Evolutionary conservation across 1,139 yeast species (phyloP), one percentile per base, ranked within the genome.

Genomic region (Yamadazyma dushanensis): DNA sequence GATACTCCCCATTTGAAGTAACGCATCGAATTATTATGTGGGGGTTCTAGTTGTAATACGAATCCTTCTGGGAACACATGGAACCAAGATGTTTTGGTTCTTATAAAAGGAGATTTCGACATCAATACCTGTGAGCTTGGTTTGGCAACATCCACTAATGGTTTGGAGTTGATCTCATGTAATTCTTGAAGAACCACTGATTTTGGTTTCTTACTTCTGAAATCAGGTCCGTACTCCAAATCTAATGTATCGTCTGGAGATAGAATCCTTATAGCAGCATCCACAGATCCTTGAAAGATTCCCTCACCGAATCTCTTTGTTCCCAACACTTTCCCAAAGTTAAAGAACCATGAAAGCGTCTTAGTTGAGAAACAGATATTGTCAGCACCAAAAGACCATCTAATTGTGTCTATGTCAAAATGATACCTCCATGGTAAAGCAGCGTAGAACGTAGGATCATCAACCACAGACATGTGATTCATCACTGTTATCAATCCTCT

Each of bases 1-100:
- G 96, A 76, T 1, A 89, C 80, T 0, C 98, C 98, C 98, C 98
- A 92, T 55, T 88, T 84, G 70, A 92, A 92, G 58, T 87, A 92
- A 43, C 97, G 70, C 90, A 92, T 85, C 3, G 96, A 86, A 49
- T 86, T 83, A 36, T 74, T 69, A 56, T 77, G 80, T 2, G 97
- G 97, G 28, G 81, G 80, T 44, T 81, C 74, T 20, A 90, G 66
- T 57, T 92, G 98, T 36, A 92, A 74, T 1, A 92, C 97, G 56
- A 83, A 86, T 0, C 96, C 96, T 57, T 92, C 98, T 0, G 98
- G 98, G 59, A 88, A 92, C 4, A 90, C 81, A 57, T 92, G 97
- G 41, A 92, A 78, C 98, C 98, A 92, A 2, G 87, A 78, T 2
- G 92, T 84, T 46, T 73, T 76, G 10, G 68, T 63, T 40, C 89